A percentile compares a stretch with the other conserved stretches of the same genome.
Conservation (phyloP, 805 yeast species). For the Candida silvicultrix region DNA sequence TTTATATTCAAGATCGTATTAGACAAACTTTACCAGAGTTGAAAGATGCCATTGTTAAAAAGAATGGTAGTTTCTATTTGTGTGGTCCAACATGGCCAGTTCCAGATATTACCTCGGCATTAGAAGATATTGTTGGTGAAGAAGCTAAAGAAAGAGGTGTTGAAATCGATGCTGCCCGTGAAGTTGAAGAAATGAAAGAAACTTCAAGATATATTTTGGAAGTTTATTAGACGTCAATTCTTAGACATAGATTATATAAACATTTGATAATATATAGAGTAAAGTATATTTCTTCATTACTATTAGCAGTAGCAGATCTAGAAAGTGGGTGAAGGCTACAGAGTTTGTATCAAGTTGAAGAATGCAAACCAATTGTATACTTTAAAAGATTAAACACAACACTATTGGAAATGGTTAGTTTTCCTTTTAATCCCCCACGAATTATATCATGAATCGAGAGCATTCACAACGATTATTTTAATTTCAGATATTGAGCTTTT, state of each 20-base stretch:
- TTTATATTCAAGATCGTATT: constrained; percentile 92
- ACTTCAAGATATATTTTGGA: constrained; percentile 87
- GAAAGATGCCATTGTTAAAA: constrained; percentile 69
- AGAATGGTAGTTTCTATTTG: constrained; percentile 86
- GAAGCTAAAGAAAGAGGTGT: constrained; percentile 68
- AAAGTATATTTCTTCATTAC: too few species aligned
- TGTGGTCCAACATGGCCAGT: constrained; percentile 99
- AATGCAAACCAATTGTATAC: too few species aligned
- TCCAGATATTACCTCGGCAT: constrained; percentile 88
- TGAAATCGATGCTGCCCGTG: constrained; percentile 65
- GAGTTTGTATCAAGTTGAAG: too few species aligned
- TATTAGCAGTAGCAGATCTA: too few species aligned
- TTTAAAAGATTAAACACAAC: neutral
- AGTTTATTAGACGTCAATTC: constrained; percentile 55
- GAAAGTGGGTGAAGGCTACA: too few species aligned
- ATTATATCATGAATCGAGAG: too few species aligned
- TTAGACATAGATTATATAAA: too few species aligned
- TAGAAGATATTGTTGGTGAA: constrained; percentile 68
- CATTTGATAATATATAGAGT: too few species aligned
- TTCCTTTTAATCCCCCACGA: too few species aligned
- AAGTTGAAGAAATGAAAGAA: constrained; percentile 91
- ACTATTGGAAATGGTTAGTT: neutral
- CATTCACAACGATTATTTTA: neutral
- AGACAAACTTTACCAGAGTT: constrained; percentile 67
- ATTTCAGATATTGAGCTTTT: constrained; percentile 35